Evolutionary conservation across 2,329 filamentous ascomycete genomes (phyloP).

Genomic region (Fusarium coicis): DNA sequence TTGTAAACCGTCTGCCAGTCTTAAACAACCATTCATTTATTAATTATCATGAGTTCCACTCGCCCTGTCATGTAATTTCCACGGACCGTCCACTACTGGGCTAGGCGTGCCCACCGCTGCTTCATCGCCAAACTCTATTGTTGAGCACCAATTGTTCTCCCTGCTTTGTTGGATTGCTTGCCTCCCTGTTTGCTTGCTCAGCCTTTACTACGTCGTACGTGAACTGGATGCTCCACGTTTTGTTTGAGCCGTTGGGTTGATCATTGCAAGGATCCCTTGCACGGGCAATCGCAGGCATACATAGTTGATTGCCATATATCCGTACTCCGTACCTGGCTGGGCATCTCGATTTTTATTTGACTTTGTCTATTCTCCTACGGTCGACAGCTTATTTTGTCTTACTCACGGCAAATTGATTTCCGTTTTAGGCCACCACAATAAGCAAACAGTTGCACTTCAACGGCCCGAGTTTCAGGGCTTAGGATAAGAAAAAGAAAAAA

Average conservation of each 20-base stretch:
- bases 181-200: conserved; percentile 23
- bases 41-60: not conserved
- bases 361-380: not conserved
- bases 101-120: conserved; percentile 38
- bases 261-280: conserved; percentile 17
- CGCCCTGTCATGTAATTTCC: conserved; percentile 39
- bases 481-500: not conserved
- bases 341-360: not conserved
- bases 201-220: conserved; percentile 15
- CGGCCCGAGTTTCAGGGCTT: not conserved
- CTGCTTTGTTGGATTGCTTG: conserved; percentile 16
- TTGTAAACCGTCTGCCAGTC: not conserved
- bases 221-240: conserved; percentile 9
- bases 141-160: conserved; percentile 23
- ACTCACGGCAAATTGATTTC: conserved; percentile 1
- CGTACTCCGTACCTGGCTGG: not conserved
- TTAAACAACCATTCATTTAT: not conserved
- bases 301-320: not conserved
- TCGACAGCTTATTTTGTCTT: not conserved
- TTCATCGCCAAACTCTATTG: conserved; percentile 45
- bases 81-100: conserved; percentile 22
- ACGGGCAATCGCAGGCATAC: conserved; percentile 1
- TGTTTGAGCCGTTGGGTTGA: conserved; percentile 22
- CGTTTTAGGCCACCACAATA: conserved; percentile 1
- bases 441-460: not conserved